A percentile compares a stretch with the other conserved stretches of the same genome.
These are phyloP conservation scores for Daldinia sp. DNA, from an alignment of 2,329 filamentous ascomycete species.

Conservation along the genomic window DNA sequence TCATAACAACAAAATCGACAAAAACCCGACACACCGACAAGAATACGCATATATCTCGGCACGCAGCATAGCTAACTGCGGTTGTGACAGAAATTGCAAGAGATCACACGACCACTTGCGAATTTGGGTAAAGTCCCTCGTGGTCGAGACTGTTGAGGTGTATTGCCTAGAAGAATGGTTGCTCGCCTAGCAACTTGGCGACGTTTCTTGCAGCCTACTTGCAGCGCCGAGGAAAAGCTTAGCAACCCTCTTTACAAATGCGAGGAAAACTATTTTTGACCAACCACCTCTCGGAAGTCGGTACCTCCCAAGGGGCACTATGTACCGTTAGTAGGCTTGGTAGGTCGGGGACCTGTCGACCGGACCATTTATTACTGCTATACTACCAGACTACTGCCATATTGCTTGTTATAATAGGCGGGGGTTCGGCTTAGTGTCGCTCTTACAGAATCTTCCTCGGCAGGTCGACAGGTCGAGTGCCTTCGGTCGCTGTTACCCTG, in stretches of 20 bases:
- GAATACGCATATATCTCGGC: constrained; percentile 11
- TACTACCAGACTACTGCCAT: constrained; percentile 3
- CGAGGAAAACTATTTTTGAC: constrained; percentile 16
- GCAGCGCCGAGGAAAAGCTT: constrained; percentile 44
- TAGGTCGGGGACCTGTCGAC: neutral
- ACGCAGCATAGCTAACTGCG: constrained; percentile 23
- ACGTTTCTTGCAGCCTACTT: constrained; percentile 31
- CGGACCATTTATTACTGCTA: too few relatives aligned
- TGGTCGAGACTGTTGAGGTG: constrained; percentile 34
- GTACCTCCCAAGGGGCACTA: neutral
- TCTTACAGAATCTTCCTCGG: constrained; percentile 30
- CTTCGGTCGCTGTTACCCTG: constrained; percentile 21
- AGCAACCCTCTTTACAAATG: constrained; percentile 16
- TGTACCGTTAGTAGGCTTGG: neutral
- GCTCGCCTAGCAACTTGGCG: constrained; percentile 24
- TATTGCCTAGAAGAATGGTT: constrained; percentile 30
- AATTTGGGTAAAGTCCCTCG: constrained; percentile 37
- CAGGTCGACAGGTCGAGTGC: constrained; percentile 22
- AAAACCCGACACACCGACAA: neutral
- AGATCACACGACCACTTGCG: constrained; percentile 50
- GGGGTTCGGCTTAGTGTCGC: constrained; percentile 24
- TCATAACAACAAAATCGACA: constrained; percentile 5
- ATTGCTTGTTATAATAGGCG: neutral
- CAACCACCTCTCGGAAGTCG: constrained; percentile 21
- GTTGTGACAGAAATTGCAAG: constrained; percentile 37